phyloP scores from a whole-genome alignment of 495 filamentous ascomycete genomes.

The Pyrenula aspistea region DNA sequence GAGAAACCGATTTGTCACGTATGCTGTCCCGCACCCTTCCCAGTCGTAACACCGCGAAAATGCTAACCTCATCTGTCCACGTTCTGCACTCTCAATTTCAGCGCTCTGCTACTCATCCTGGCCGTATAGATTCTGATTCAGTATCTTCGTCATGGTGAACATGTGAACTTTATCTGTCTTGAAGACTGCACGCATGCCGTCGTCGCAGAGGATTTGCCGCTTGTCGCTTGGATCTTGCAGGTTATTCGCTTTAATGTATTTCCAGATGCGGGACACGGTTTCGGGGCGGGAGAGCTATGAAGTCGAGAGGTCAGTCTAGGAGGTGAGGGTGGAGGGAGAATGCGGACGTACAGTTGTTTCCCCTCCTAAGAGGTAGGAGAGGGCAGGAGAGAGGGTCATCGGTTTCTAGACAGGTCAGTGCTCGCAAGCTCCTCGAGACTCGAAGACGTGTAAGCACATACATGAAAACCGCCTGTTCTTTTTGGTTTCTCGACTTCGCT shows the following conservation, averaged over 20 bases:
- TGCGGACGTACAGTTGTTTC: slow-evolving; percentile 46
- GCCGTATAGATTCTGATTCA: slow-evolving; percentile 55
- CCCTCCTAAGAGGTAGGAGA: slow-evolving; percentile 51
- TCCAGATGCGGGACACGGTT: slow-evolving; percentile 91
- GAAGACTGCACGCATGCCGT: slow-evolving; percentile 79
- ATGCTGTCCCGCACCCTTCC: neutral
- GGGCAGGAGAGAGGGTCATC: slow-evolving; percentile 49
- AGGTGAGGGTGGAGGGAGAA: neutral
- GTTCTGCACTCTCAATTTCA: neutral
- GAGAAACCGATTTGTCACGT: too few relatives aligned
- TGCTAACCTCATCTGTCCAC: neutral
- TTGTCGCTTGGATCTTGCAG: slow-evolving; percentile 86
- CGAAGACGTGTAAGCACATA: too few relatives aligned
- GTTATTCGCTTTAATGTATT: slow-evolving; percentile 74
- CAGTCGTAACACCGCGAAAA: neutral
- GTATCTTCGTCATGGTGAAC: slow-evolving; percentile 93
- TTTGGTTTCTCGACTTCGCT: slow-evolving; percentile 49
- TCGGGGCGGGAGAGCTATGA: slow-evolving; percentile 76
- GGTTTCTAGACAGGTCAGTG: slow-evolving; percentile 39
- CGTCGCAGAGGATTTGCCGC: slow-evolving; percentile 86
- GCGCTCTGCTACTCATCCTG: slow-evolving; percentile 37
- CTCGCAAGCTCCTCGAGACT: too few relatives aligned
- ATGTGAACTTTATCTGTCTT: slow-evolving; percentile 86
- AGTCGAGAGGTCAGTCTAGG: neutral
- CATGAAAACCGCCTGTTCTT: slow-evolving; percentile 55